Percentiles rank a stretch among this genome's conserved stretches.
Evolutionary conservation across 179 eudicot species (phyloP).

Genomic region (Silene vulgaris): DNA sequence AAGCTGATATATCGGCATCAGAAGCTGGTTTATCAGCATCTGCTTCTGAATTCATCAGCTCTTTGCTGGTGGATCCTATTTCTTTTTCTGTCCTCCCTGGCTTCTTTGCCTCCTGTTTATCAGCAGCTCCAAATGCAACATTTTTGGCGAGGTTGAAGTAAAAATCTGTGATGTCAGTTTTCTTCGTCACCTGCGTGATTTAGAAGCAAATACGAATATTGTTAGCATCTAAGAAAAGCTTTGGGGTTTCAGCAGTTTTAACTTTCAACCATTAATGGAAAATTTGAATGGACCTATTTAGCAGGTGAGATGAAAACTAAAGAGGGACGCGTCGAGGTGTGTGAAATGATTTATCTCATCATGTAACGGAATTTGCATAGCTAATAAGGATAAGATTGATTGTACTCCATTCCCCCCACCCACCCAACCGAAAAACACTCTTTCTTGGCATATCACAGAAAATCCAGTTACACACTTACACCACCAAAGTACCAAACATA

Average conservation of each 20-base stretch:
- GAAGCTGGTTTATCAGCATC: slow-evolving; percentile 17
- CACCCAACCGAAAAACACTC: too few relatives aligned
- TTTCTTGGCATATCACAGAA: too few relatives aligned
- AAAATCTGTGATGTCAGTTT: slow-evolving; percentile 66
- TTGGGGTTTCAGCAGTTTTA: background rate
- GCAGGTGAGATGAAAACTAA: too few relatives aligned
- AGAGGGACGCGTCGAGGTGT: too few relatives aligned
- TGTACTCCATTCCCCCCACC: too few relatives aligned
- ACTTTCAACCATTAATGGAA: background rate
- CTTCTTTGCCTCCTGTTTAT: slow-evolving; percentile 27
- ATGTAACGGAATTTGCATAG: background rate
- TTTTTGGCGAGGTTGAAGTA: slow-evolving; percentile 76
- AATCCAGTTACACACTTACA: too few relatives aligned
- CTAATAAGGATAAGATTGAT: background rate
- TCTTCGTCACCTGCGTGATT: slow-evolving; percentile 63
- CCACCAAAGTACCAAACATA: too few relatives aligned
- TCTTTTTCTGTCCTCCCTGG: slow-evolving; percentile 27
- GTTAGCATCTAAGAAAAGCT: slow-evolving; percentile 3
- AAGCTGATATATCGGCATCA: background rate
- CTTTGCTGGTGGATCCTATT: slow-evolving; percentile 23
- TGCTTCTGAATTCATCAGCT: slow-evolving; percentile 3
- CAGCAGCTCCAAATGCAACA: slow-evolving; percentile 71
- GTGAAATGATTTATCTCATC: background rate
- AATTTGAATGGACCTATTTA: too few relatives aligned
- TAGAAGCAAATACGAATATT: slow-evolving; percentile 6